Percentiles rank a stretch among this genome's conserved stretches.
Evolutionary conservation across 2,329 filamentous ascomycete species (phyloP).

Genomic region (Stagonosporopsis rhizophila): DNA sequence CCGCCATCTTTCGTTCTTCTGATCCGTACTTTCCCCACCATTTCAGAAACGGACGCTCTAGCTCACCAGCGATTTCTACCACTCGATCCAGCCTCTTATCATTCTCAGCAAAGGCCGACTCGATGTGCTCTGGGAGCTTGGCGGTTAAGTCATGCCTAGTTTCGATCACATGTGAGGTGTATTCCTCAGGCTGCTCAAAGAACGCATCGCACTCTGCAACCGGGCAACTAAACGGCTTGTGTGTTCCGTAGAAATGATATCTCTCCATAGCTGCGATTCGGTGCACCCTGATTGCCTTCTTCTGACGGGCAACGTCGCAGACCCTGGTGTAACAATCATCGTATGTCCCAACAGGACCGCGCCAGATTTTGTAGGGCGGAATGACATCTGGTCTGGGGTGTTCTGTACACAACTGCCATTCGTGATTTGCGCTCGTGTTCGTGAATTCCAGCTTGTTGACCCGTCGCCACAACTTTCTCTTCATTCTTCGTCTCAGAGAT

Average conservation of each 20-base stretch:
- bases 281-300: neutral
- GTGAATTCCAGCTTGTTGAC: neutral
- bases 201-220: neutral
- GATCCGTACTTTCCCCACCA: slow-evolving; percentile 9
- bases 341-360: neutral
- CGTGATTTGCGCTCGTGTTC: too few relatives aligned
- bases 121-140: neutral
- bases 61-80: slow-evolving; percentile 13
- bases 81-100: slow-evolving; percentile 15
- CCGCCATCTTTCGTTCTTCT: slow-evolving; percentile 1
- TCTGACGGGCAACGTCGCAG: neutral
- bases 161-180: slow-evolving; percentile 5
- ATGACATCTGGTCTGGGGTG: neutral
- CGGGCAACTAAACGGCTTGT: slow-evolving; percentile 1
- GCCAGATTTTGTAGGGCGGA: neutral
- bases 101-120: slow-evolving; percentile 9
- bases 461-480: slow-evolving; percentile 3
- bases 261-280: slow-evolving; percentile 3
- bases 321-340: neutral
- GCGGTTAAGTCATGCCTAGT: neutral
- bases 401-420: neutral
- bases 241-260: neutral
- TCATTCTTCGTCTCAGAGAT: neutral
- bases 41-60: slow-evolving; percentile 1
- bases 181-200: slow-evolving; percentile 4